Conservation (phyloP, 306 rosid genomes). For the Dryas octopetala region DNA sequence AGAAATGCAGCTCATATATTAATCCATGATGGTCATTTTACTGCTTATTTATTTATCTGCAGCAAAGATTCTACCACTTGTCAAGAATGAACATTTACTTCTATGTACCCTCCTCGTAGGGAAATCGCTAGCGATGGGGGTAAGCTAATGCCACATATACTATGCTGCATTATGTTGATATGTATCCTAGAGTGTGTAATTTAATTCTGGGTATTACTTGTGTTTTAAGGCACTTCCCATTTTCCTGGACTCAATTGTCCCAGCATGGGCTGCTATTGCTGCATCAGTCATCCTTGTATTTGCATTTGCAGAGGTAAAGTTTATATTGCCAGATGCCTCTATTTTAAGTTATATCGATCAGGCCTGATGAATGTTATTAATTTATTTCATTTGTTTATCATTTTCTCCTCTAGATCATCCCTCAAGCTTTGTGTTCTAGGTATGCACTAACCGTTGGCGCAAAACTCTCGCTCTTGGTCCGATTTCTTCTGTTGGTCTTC, state of each 20-base stretch:
- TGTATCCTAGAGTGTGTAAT: background rate
- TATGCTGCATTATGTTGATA: slow-evolving; percentile 7
- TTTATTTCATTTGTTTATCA: too few relatives aligned
- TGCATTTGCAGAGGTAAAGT: slow-evolving; percentile 53
- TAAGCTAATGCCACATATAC: slow-evolving; percentile 2
- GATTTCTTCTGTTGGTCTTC: slow-evolving; percentile 54
- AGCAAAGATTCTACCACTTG: slow-evolving; percentile 72
- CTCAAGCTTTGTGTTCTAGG: slow-evolving; percentile 72
- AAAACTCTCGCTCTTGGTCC: slow-evolving; percentile 51
- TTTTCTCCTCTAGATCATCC: slow-evolving; percentile 52
- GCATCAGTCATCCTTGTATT: slow-evolving; percentile 48
- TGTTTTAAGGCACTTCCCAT: slow-evolving; percentile 65
- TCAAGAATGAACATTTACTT: slow-evolving; percentile 75
- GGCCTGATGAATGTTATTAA: too few relatives aligned
- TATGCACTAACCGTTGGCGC: slow-evolving; percentile 67
- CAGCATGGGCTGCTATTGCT: slow-evolving; percentile 51
- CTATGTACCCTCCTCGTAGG: slow-evolving; percentile 77
- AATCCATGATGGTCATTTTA: too few relatives aligned
- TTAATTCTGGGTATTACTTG: background rate
- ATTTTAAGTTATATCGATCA: too few relatives aligned
- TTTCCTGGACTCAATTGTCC: slow-evolving; percentile 50
- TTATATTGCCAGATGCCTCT: background rate
- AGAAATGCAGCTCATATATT: background rate
- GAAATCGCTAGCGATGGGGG: slow-evolving; percentile 80
- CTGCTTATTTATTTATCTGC: slow-evolving; percentile 11